Evolutionary conservation across 176 grass and related monocot genomes (phyloP), one percentile per base, ranked within the genome.

Genomic region (Eragrostis nindensis): DNA sequence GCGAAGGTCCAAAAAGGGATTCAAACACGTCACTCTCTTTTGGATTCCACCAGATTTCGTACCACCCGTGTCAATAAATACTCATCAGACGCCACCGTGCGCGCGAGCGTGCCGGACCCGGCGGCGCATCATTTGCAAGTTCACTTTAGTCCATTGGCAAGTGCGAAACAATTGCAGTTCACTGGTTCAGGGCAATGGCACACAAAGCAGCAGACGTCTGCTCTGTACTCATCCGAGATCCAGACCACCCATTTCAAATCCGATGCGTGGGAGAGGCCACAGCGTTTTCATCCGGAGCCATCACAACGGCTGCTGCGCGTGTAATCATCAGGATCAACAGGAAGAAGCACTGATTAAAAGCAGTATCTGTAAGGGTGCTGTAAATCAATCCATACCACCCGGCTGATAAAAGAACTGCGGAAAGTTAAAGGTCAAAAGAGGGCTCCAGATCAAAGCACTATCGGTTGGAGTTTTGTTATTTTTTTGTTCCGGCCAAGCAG

Each of bases 1-100:
- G 9, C 25, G 59, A 27, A 61, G 11, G 10, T 64, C 27, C 62
- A 38, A 75, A 61, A 26, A 2, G 7, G 10, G 11, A 38, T 67
- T 67, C 26, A 53, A 66, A 27, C 6, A 38, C 15, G 62, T 54
- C 76, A 11, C 62, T 25, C 26, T 67, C 62, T 0, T 39, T 50
- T 52, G 76, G 76, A 78, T 66, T 24, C 65, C 59, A 49, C 62
- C 43, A 49, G 43, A 49, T 57, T 57, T 57, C 32, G 52, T 54
- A 54, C 52, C 52, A 57, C 21, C 21, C 2, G 54, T 24, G 18
- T 24, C 7, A 7, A 57, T 57, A n/a, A n/a, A n/a, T 57, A 57
- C 54, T 55, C 11, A 1, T n/a, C 42, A 44, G 42, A 44, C 9
- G 42, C 8, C 42, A 5, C 42, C 42, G 0, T 8, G 5, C 32